Evolutionary conservation across 2,329 filamentous ascomycete genomes (phyloP).

Genomic region (Cladosporium oxysporum): DNA sequence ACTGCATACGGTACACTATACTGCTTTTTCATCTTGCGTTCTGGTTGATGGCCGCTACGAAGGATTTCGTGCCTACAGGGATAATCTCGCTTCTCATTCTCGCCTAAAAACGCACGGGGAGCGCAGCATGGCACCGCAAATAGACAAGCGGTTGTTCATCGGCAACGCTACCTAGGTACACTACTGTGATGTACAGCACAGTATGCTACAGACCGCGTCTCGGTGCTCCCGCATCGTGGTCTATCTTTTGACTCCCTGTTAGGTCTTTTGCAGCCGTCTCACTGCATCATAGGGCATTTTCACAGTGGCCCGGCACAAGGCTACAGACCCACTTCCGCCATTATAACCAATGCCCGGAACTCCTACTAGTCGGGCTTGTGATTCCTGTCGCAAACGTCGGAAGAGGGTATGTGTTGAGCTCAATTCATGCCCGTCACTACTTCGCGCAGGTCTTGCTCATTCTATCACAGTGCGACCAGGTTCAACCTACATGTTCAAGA

Average conservation of each 20-base stretch:
- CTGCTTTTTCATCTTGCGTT: not conserved
- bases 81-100: not conserved
- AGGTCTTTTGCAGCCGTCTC: not conserved
- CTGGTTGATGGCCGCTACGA: not conserved
- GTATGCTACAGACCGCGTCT: not conserved
- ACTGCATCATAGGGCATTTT: not conserved
- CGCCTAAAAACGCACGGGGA: not conserved
- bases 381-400: not conserved
- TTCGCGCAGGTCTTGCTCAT: not conserved
- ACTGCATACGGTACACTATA: not conserved
- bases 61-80: not conserved
- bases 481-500: not conserved
- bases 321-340: too few species aligned
- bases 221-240: not conserved
- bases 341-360: not conserved
- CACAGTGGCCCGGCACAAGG: not conserved
- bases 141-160: not conserved
- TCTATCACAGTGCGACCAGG: not conserved
- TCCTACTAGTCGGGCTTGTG: not conserved
- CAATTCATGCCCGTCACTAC: not conserved
- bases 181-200: not conserved
- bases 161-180: too few species aligned
- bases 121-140: not conserved
- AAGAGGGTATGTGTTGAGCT: slow-evolving; percentile 1
- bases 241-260: not conserved